Evolutionary conservation across 2,329 filamentous ascomycete genomes (phyloP), one percentile per base, ranked within the genome.

Genomic region (Colletotrichum siamense): DNA sequence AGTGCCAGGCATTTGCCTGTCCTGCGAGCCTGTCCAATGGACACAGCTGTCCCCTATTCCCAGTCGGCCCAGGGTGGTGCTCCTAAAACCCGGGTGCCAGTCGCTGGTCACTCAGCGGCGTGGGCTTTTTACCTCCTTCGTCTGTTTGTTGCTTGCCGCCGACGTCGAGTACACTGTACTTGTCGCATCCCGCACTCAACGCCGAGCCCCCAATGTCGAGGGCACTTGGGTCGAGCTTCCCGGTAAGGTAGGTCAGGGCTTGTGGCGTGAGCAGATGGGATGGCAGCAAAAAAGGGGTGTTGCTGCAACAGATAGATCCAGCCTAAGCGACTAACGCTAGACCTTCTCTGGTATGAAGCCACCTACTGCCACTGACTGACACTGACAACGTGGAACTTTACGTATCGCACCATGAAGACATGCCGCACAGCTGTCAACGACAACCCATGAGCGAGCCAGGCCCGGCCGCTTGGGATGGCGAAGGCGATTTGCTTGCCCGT

Each of bases 181-280:
- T 57, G 22, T 26, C n/a, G 57, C 22, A n/a, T 6, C 12, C 13
- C n/a, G 28, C 13, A 22, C 22, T n/a, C 34, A 22, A 34, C 57
- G 30, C 66, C 67, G 32, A 32, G 26, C 18, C 18, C 30, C 36
- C 28, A 24, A 44, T 18, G 63, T 64, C 59, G n/a, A 59, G 15
- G 63, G 24, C 36, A 71, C 36, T 64, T 71, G 28, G 57, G 39
- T n/a, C 16, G 30, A 68, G 63, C 69, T 73, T 64, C n/a, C 52
- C 32, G 66, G 39, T 44, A 28, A n/a, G 66, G 39, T 44, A 28
- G 24, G 61, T 73, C 73, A 73, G 64, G 63, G 70, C 69, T 68
- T 57, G 30, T 68, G 64, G 73, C 63, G 69, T 68, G 69, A 64
- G 63, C 39, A 28, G 57, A 74, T 75, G 70, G 71, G 74, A 76